Evolutionary conservation across 2,329 filamentous ascomycete species (phyloP), one percentile per base, ranked within the genome.

Genomic region (Sporothrix luriei): DNA sequence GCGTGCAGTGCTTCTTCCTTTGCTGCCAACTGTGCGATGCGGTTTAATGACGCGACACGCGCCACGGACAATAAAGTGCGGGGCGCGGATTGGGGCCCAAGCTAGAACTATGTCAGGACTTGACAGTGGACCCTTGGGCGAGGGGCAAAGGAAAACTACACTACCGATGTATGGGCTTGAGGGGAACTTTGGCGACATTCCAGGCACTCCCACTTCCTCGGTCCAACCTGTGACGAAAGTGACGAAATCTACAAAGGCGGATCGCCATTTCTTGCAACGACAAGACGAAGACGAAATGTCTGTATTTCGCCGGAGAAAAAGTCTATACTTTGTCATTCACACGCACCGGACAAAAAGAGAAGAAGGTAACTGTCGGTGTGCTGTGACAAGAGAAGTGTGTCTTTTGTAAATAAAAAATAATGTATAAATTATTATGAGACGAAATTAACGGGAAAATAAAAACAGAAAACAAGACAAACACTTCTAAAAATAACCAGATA

Each of bases 201-300:
- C 43, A 48, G 38, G 19, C n/a, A n/a, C n/a, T 9, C 40, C 40
- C 24, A 46, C 43, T 14, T 7, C n/a, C 46, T 65, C 61, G 61
- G 61, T 46, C 51, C 61, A 43, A 51, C 43, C 61, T 65, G 61
- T 51, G 26, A 65, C 61, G 61, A 65, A 51, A 49, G 61, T 43
- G 46, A 51, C 43, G 57, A 38, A 33, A 33, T 33, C 9, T 29
- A 38, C 29, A 43, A 46, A n/a, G 26, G 19, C 9, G 16, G 19
- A 21, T 9, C 19, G 46, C 14, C 29, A 38, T 29, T 33, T 29
- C 52, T 57, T 57, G 52, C 26, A 24, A n/a, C 52, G 52, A 26
- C 6, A 59, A 21, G 33, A 40, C 40, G 33, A 61, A 10, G 33
- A 43, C 33, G 43, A 61, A 43, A 33, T 2, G 19, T 40, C 24